phyloP scores from a whole-genome alignment of 768 basidiomycete genomes.

The Leucocoprinus leucothites region DNA sequence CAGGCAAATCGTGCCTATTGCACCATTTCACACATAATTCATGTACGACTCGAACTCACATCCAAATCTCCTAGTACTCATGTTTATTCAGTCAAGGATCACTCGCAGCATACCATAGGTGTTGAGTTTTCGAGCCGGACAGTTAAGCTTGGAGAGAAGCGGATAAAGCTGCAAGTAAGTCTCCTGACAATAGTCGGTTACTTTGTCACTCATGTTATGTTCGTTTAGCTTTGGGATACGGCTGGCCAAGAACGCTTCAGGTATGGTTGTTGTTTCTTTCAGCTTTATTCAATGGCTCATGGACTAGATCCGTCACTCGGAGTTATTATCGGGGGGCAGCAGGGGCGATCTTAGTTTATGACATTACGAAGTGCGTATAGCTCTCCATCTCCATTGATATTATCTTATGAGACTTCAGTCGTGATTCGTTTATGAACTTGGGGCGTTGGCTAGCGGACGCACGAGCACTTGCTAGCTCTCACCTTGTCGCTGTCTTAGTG shows the following conservation, averaged over 20 bases:
- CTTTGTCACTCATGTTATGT: slow-evolving; percentile 15
- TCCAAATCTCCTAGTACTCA: slow-evolving; percentile 14
- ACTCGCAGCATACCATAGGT: slow-evolving; percentile 97
- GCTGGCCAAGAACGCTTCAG: slow-evolving; percentile 96
- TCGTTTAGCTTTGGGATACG: slow-evolving; percentile 85
- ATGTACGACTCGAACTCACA: slow-evolving; percentile 53
- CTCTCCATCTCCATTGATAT: slow-evolving; percentile 6
- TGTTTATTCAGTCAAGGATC: slow-evolving; percentile 76
- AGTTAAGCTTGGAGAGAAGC: slow-evolving; percentile 88
- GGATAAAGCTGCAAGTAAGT: slow-evolving; percentile 90
- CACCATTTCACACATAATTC: slow-evolving; percentile 96
- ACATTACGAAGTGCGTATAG: slow-evolving; percentile 77
- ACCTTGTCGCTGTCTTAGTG: slow-evolving; percentile 85
- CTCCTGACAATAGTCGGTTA: slow-evolving; percentile 7
- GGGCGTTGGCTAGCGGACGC: slow-evolving; percentile 93
- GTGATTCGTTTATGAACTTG: slow-evolving; percentile 81
- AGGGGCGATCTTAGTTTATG: slow-evolving; percentile 89
- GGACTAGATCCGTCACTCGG: slow-evolving; percentile 77
- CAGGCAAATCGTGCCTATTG: slow-evolving; percentile 95
- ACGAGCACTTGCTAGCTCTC: slow-evolving; percentile 86
- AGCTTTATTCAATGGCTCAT: slow-evolving; percentile 6
- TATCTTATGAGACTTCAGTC: slow-evolving; percentile 44
- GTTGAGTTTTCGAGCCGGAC: slow-evolving; percentile 97
- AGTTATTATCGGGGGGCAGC: slow-evolving; percentile 96
- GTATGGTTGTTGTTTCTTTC: slow-evolving; percentile 30